phyloP scores from a whole-genome alignment of 2,329 filamentous ascomycete species.

The Fusarium sp. region DNA sequence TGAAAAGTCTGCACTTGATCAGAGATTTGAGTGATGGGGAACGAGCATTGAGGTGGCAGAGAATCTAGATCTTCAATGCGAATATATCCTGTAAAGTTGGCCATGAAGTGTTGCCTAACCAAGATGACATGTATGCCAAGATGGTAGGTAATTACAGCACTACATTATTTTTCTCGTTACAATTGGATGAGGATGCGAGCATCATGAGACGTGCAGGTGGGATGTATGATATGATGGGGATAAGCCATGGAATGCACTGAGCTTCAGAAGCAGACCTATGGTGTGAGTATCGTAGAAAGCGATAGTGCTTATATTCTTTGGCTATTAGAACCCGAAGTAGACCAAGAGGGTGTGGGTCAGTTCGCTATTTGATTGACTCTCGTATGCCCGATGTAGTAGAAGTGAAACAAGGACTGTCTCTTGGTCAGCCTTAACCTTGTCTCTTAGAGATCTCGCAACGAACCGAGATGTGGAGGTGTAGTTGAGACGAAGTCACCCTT shows the following conservation, averaged over 20 bases:
- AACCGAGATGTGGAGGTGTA: slow-evolving; percentile 24
- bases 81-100: slow-evolving; percentile 38
- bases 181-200: not conserved
- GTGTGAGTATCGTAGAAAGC: slow-evolving; percentile 9
- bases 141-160: not conserved
- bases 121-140: not conserved
- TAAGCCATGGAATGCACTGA: not conserved
- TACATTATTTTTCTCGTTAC: not conserved
- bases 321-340: slow-evolving; percentile 14
- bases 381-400: not conserved
- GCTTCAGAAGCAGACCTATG: not conserved
- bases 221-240: slow-evolving; percentile 8
- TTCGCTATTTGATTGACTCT: slow-evolving; percentile 18
- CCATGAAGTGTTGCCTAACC: not conserved
- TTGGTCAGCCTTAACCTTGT: slow-evolving; percentile 12
- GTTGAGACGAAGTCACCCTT: slow-evolving; percentile 24
- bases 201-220: not conserved
- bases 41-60: slow-evolving; percentile 32
- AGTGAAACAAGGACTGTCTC: slow-evolving; percentile 26
- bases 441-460: slow-evolving; percentile 26
- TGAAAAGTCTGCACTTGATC: not conserved
- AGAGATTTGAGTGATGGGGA: slow-evolving; percentile 8
- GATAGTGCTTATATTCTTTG: slow-evolving; percentile 25
- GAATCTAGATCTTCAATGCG: slow-evolving; percentile 48
- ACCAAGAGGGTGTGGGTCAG: slow-evolving; percentile 21